phyloP scores from a whole-genome alignment of 495 filamentous ascomycete species.

The Thozetella sp. region DNA sequence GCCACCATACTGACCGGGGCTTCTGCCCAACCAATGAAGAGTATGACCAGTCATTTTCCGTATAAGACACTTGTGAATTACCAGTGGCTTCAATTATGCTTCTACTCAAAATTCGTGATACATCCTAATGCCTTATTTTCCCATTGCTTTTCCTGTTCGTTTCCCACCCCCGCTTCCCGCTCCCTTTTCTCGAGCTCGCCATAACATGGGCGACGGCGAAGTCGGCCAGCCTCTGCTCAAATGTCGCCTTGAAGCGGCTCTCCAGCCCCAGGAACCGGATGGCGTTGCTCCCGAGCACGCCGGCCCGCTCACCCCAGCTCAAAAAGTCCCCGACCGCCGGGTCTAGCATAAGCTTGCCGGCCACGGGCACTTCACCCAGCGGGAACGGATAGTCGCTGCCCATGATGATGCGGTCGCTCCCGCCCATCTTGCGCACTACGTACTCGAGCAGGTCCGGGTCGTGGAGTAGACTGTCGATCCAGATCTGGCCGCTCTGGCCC shows the following conservation, averaged over 20 bases:
- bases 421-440: constrained; percentile 21
- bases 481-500: constrained; percentile 17
- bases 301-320: constrained; percentile 20
- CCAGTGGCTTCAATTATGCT: too few species aligned
- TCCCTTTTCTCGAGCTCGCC: background rate
- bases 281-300: constrained; percentile 19
- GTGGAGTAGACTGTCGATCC: constrained; percentile 25
- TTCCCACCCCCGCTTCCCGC: background rate
- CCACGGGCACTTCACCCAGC: constrained; percentile 23
- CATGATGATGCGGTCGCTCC: constrained; percentile 15
- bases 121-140: background rate
- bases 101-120: too few species aligned
- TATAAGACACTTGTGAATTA: too few species aligned
- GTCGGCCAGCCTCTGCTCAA: constrained; percentile 13
- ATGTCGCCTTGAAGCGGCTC: constrained; percentile 14
- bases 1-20: too few species aligned
- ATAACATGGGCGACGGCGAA: background rate
- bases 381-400: constrained; percentile 30
- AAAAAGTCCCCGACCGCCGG: constrained; percentile 20
- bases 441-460: constrained; percentile 25
- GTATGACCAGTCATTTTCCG: background rate
- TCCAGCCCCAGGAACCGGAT: constrained; percentile 22
- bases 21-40: too few species aligned
- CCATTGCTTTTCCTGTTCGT: background rate
- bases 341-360: constrained; percentile 21